Evolutionary conservation across 129 eudicot genomes (phyloP).

Genomic region (Pulicaria dysenterica): DNA sequence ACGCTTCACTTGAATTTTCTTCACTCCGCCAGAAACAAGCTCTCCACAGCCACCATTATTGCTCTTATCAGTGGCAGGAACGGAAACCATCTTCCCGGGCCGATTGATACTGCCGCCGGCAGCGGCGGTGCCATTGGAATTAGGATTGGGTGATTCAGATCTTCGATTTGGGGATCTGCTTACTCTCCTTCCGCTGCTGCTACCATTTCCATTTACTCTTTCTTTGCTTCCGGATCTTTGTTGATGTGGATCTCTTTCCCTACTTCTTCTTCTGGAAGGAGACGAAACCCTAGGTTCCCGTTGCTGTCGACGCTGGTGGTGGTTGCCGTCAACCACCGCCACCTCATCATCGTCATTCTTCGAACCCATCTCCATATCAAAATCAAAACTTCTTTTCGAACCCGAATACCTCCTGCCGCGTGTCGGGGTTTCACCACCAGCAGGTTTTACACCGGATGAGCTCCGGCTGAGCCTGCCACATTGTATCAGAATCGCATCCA

Average conservation of each 20-base stretch:
- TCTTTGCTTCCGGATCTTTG: constrained; percentile 73
- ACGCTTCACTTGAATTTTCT: constrained; percentile 77
- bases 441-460: constrained; percentile 63
- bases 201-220: constrained; percentile 34
- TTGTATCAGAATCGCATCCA: constrained; percentile 92
- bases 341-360: constrained; percentile 50
- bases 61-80: constrained; percentile 52
- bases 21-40: constrained; percentile 38
- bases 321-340: constrained; percentile 42
- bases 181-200: constrained; percentile 49
- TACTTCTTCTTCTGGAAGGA: constrained; percentile 60
- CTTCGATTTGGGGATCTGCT: constrained; percentile 94
- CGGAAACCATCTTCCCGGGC: constrained; percentile 87
- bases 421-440: constrained; percentile 29
- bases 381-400: constrained; percentile 87
- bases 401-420: constrained; percentile 75
- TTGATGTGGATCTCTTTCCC: constrained; percentile 69
- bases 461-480: constrained; percentile 96
- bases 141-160: constrained; percentile 75
- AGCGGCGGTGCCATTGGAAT: constrained; percentile 17
- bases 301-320: constrained; percentile 50
- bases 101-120: constrained; percentile 23
- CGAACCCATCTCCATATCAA: constrained; percentile 56
- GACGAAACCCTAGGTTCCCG: constrained; percentile 54
- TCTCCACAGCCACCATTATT: constrained; percentile 46